Conservation (phyloP, 257 asterid species). For the Salvia hispanica region DNA sequence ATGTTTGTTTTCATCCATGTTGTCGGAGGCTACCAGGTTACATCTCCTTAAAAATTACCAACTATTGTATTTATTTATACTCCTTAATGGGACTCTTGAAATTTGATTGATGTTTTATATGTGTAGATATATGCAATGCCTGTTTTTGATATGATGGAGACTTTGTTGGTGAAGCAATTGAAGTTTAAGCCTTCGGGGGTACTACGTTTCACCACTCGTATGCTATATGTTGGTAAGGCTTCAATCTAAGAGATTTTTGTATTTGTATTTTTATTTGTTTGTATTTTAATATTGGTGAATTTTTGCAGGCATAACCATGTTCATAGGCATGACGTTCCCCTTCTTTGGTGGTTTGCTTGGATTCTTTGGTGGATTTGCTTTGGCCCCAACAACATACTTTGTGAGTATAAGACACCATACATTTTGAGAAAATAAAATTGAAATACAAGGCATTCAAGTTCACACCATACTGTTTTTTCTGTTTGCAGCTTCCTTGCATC, state of each 20-base stretch:
- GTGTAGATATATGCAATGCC: slow-evolving; percentile 62
- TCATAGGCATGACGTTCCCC: slow-evolving; percentile 68
- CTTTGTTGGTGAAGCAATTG: slow-evolving; percentile 46
- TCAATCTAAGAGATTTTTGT: not conserved
- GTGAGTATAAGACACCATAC: slow-evolving; percentile 41
- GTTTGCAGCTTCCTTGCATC: slow-evolving; percentile 59
- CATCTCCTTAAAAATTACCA: not conserved
- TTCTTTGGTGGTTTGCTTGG: slow-evolving; percentile 87
- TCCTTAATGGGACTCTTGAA: no score
- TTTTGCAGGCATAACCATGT: slow-evolving; percentile 47
- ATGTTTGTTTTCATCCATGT: slow-evolving; percentile 70
- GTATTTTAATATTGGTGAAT: not conserved
- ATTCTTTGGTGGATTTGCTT: slow-evolving; percentile 86
- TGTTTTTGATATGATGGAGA: slow-evolving; percentile 65
- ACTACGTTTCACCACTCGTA: slow-evolving; percentile 57
- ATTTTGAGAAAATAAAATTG: no score
- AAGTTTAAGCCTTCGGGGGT: slow-evolving; percentile 45
- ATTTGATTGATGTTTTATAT: not conserved
- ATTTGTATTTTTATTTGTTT: not conserved
- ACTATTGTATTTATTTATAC: no score
- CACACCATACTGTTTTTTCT: no score
- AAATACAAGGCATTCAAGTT: no score
- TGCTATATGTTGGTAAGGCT: slow-evolving; percentile 56
- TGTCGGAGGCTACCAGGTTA: slow-evolving; percentile 71
- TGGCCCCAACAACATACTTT: slow-evolving; percentile 75